Conservation (phyloP, 371 early-diverging fungal species). For the Rhizomucor miehei region DNA sequence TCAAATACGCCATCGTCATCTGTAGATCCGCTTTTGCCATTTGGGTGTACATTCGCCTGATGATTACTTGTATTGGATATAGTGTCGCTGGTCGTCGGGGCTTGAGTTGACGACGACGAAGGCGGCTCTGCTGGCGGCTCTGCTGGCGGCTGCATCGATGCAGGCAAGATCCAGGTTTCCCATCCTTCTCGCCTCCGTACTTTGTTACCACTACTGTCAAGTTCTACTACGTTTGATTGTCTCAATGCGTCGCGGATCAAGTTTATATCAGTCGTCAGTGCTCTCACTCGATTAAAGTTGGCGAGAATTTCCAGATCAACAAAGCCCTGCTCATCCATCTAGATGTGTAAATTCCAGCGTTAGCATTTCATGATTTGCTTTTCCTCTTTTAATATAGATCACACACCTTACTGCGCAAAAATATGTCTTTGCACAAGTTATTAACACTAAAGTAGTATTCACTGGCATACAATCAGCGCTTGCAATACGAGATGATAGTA, state of each 20-base stretch:
- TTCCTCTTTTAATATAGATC: not conserved
- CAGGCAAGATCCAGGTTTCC: conserved; percentile 66
- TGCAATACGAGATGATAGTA: not conserved
- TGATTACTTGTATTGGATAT: conserved; percentile 17
- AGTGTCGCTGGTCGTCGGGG: not conserved
- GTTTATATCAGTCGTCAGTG: conserved; percentile 58
- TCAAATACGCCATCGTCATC: conserved; percentile 76
- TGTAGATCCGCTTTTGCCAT: conserved; percentile 15
- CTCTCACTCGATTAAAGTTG: conserved; percentile 84
- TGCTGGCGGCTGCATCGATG: conserved; percentile 5
- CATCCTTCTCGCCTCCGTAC: conserved; percentile 73
- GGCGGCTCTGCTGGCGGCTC: not conserved
- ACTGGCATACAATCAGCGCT: conserved; percentile 3
- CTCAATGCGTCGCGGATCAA: conserved; percentile 62
- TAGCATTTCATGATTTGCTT: not conserved
- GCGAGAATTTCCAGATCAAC: conserved; percentile 74
- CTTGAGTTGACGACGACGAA: not conserved
- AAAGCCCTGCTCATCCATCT: conserved; percentile 82
- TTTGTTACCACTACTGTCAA: conserved; percentile 38
- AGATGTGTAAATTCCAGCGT: not conserved
- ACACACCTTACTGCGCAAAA: conserved; percentile 66
- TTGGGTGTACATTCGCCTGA: conserved; percentile 5
- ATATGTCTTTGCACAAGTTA: conserved; percentile 91
- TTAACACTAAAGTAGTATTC: conserved; percentile 95
- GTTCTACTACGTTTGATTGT: conserved; percentile 53